Evolutionary conservation across 768 basidiomycete genomes (phyloP).

Genomic region (Leccinum broughii): DNA sequence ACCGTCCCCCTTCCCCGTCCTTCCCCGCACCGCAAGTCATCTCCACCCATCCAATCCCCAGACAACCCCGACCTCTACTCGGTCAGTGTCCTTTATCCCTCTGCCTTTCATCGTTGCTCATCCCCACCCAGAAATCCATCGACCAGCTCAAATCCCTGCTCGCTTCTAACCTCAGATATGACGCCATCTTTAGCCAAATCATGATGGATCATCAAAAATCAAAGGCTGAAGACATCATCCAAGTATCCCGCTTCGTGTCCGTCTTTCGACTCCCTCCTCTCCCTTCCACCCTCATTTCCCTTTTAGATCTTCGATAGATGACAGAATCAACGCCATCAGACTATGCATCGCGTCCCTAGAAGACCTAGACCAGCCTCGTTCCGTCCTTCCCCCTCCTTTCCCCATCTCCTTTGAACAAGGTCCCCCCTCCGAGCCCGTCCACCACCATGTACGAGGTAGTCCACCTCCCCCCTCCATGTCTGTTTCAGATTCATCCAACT

Average conservation of each 20-base stretch:
- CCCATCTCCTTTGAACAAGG: constrained; percentile 5
- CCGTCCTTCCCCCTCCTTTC: not conserved
- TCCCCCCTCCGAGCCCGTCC: not conserved
- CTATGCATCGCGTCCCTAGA: constrained; percentile 31
- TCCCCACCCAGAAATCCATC: constrained; percentile 24
- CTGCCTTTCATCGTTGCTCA: not conserved
- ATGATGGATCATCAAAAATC: constrained; percentile 27
- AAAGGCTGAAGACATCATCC: constrained; percentile 36
- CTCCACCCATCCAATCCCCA: constrained; percentile 10
- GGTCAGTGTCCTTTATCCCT: not conserved
- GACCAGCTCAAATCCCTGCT: constrained; percentile 32
- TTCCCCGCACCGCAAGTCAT: not conserved
- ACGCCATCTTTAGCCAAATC: constrained; percentile 21
- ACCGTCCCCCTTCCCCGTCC: constrained; percentile 5
- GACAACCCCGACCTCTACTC: constrained; percentile 22
- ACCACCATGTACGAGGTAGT: constrained; percentile 1
- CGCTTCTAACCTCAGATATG: constrained; percentile 18
- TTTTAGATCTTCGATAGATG: constrained; percentile 36
- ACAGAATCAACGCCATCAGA: constrained; percentile 41
- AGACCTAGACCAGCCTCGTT: not conserved
- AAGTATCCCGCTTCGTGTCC: constrained; percentile 45
- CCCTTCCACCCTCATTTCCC: not conserved
- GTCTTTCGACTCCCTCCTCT: not conserved
- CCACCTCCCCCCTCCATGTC: constrained; percentile 19
- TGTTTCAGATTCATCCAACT: constrained; percentile 19